Percentiles rank a stretch among this genome's conserved stretches.
Evolutionary conservation across 495 filamentous ascomycete species (phyloP).

Genomic region (Penicillium simplicissimum): DNA sequence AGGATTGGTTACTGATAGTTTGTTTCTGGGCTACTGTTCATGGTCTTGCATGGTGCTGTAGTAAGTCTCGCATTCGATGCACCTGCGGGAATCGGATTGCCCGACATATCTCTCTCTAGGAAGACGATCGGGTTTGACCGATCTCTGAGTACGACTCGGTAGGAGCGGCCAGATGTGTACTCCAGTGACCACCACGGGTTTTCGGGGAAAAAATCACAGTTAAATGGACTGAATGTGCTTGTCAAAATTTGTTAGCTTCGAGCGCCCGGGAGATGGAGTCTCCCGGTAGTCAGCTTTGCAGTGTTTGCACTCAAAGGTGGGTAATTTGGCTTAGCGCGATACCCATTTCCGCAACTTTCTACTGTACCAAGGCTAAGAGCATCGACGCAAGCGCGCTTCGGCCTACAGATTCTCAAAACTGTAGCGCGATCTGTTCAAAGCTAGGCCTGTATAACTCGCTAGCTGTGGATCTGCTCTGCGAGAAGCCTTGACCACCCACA

Average conservation of each 20-base stretch:
- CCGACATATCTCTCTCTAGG: no score
- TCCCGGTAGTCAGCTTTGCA: background rate
- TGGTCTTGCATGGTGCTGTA: background rate
- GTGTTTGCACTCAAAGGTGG: background rate
- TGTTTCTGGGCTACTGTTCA: background rate
- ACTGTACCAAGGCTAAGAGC: background rate
- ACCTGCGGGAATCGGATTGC: no score
- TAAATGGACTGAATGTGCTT: no score
- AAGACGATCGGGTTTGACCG: no score
- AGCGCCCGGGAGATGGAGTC: background rate
- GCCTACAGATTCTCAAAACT: background rate
- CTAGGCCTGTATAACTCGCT: background rate
- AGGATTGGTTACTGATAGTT: background rate
- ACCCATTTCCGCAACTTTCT: background rate
- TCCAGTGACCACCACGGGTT: no score
- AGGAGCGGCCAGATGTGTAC: no score
- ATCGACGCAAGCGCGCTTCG: background rate
- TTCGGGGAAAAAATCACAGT: no score
- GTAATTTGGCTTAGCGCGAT: slow-evolving; percentile 6
- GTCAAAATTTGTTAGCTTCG: no score
- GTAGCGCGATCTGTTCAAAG: background rate
- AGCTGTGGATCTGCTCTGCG: background rate
- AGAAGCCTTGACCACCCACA: background rate
- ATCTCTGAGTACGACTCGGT: no score
- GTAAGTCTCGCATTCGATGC: no score